phyloP scores from a whole-genome alignment of 1,284 basidiomycete genomes.

The Bondarzewia mesenterica region DNA sequence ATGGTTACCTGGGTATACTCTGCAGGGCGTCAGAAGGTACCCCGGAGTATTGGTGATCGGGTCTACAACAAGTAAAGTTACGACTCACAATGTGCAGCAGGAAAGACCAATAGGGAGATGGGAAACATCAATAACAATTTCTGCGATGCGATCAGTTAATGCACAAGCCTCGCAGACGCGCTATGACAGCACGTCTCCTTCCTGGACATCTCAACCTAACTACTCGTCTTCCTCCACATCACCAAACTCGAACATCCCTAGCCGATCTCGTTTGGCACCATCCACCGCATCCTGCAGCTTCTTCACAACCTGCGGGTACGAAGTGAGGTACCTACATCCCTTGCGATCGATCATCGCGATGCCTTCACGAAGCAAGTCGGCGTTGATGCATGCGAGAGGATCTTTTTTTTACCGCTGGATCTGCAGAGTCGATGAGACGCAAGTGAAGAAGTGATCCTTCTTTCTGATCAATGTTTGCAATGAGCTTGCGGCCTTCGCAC shows the following conservation, averaged over 20 bases:
- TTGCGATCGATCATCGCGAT: conserved; percentile 75
- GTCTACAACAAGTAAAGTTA: too few relatives aligned
- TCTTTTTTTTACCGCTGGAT: conserved; percentile 61
- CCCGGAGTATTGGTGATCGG: too few relatives aligned
- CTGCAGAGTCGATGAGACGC: conserved; percentile 79
- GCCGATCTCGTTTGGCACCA: conserved; percentile 67
- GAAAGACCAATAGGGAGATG: too few relatives aligned
- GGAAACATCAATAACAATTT: too few relatives aligned
- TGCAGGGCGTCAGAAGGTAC: too few relatives aligned
- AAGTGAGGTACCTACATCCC: conserved; percentile 62
- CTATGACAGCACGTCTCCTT: too few relatives aligned
- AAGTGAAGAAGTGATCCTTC: conserved; percentile 77
- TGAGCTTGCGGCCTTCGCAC: conserved; percentile 82
- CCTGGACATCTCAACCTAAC: too few relatives aligned
- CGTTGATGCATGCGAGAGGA: conserved; percentile 75
- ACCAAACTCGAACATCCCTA: conserved; percentile 85
- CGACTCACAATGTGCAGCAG: too few relatives aligned
- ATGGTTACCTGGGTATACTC: too few relatives aligned
- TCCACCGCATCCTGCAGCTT: conserved; percentile 56
- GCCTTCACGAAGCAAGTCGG: conserved; percentile 75
- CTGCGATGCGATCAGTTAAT: too few relatives aligned
- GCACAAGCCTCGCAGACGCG: too few relatives aligned
- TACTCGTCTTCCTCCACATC: conserved; percentile 70
- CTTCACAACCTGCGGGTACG: conserved; percentile 65
- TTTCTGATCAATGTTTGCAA: conserved; percentile 84